phyloP scores from a whole-genome alignment of 768 basidiomycete genomes.

The Amanita molliuscula region DNA sequence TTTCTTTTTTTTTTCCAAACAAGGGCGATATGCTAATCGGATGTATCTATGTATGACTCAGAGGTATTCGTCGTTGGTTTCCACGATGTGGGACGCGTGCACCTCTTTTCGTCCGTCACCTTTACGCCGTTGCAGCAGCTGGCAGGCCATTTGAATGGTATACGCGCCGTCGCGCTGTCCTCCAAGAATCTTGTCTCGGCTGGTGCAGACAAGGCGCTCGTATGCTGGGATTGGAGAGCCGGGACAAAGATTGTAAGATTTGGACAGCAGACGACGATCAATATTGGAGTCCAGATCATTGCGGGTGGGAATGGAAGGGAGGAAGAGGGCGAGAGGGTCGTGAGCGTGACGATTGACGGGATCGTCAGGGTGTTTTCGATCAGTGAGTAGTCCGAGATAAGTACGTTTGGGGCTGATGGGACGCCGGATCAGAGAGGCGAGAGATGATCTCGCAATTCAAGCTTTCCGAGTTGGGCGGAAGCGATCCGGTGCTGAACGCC shows the following conservation, averaged over 20 bases:
- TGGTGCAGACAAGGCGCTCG: slow-evolving; percentile 61
- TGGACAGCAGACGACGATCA: slow-evolving; percentile 88
- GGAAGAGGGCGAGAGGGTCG: slow-evolving; percentile 69
- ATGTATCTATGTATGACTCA: too few relatives aligned
- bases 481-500: slow-evolving; percentile 54
- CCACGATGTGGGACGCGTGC: slow-evolving; percentile 87
- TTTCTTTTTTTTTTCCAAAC: too few relatives aligned
- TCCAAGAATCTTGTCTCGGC: slow-evolving; percentile 82
- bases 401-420: too few relatives aligned
- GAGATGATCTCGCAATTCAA: slow-evolving; percentile 94
- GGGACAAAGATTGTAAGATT: slow-evolving; percentile 86
- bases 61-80: slow-evolving; percentile 90
- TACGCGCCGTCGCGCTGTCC: slow-evolving; percentile 81
- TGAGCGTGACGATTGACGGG: slow-evolving; percentile 89
- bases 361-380: slow-evolving; percentile 89
- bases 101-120: slow-evolving; percentile 78
- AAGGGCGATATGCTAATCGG: too few relatives aligned
- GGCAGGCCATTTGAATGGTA: slow-evolving; percentile 80
- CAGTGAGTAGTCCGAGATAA: slow-evolving; percentile 50
- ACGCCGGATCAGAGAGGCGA: slow-evolving; percentile 31
- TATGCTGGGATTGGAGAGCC: slow-evolving; percentile 86
- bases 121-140: slow-evolving; percentile 79
- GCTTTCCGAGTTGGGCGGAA: slow-evolving; percentile 62
- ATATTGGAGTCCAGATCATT: slow-evolving; percentile 83
- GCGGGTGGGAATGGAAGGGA: slow-evolving; percentile 29